Percentiles rank a stretch among this genome's conserved stretches.
These are phyloP conservation scores for Groenewaldozyma tartarivorans DNA, from an alignment of 805 yeast genomes.

Conservation along the genomic window DNA sequence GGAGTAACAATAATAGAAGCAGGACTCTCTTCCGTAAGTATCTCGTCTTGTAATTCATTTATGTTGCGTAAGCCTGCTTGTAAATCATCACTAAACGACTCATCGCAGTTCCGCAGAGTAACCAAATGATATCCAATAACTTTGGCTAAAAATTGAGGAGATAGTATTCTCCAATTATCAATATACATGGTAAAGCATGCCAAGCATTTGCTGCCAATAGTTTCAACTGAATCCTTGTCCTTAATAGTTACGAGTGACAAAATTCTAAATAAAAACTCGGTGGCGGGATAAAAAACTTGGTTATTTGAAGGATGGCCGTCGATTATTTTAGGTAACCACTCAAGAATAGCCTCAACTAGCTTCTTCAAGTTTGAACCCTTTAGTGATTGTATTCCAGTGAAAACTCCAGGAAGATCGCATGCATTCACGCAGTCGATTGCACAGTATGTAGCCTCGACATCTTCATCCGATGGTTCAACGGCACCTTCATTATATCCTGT, in stretches of 20 bases:
- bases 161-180: conserved; percentile 11
- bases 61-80: conserved; percentile 3
- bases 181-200: conserved; percentile 8
- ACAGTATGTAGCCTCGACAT: conserved; percentile 74
- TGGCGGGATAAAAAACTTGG: conserved; percentile 24
- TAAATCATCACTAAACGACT: conserved; percentile 6
- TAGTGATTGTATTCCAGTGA: conserved; percentile 19
- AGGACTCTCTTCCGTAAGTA: conserved; percentile 6
- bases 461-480: conserved; percentile 89
- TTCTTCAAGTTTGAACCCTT: conserved; percentile 14
- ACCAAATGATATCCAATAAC: conserved; percentile 34
- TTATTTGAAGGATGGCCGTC: conserved; percentile 9
- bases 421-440: conserved; percentile 77
- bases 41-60: conserved; percentile 6
- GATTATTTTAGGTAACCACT: conserved; percentile 14
- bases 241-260: conserved; percentile 17
- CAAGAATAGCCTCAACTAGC: conserved; percentile 28
- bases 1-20: conserved; percentile 7
- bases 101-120: conserved; percentile 11
- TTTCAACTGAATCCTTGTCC: conserved; percentile 4
- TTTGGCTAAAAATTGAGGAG: conserved; percentile 22
- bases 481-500: conserved; percentile 80
- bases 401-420: conserved; percentile 48
- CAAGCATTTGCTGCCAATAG: conserved; percentile 3
- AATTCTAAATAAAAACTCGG: conserved; percentile 21